Evolutionary conservation across 306 rosid genomes (phyloP).

Genomic region (Macrotyloma uniflorum): DNA sequence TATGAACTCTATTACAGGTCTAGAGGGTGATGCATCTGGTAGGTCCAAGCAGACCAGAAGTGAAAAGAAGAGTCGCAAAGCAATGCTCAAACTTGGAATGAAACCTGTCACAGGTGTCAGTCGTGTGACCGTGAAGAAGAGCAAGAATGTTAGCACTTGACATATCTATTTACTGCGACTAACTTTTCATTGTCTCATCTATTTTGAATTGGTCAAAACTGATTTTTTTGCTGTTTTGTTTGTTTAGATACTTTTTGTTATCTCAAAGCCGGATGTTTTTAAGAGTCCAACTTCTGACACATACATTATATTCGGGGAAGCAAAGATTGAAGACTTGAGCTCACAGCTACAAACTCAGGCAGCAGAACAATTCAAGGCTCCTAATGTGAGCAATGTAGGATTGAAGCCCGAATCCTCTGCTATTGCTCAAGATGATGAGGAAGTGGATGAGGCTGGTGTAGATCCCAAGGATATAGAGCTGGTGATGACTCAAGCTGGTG

Average conservation of each 20-base stretch:
- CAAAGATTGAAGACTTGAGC: slow-evolving; percentile 89
- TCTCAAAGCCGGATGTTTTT: slow-evolving; percentile 89
- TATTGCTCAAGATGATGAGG: slow-evolving; percentile 75
- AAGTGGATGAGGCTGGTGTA: slow-evolving; percentile 76
- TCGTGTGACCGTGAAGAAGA: slow-evolving; percentile 83
- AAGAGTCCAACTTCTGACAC: slow-evolving; percentile 93
- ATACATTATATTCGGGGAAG: slow-evolving; percentile 85
- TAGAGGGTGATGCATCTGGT: slow-evolving; percentile 74
- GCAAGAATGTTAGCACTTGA: slow-evolving; percentile 77
- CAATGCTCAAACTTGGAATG: slow-evolving; percentile 92
- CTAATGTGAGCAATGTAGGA: slow-evolving; percentile 62
- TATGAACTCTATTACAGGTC: slow-evolving; percentile 38
- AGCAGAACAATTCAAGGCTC: slow-evolving; percentile 94
- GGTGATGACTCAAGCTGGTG: slow-evolving; percentile 97
- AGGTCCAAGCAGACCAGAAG: slow-evolving; percentile 93
- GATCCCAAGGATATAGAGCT: slow-evolving; percentile 88
- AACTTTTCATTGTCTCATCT: neutral
- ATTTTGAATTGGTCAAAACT: neutral
- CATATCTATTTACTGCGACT: neutral
- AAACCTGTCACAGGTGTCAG: slow-evolving; percentile 84
- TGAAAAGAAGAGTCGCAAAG: slow-evolving; percentile 90
- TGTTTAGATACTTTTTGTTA: slow-evolving; percentile 75
- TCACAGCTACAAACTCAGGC: slow-evolving; percentile 90
- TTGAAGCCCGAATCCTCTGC: slow-evolving; percentile 69
- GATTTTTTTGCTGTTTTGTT: neutral